These are phyloP conservation scores for Xerocomus potaroensis DNA, from an alignment of 768 basidiomycete genomes.

Conservation along the genomic window DNA sequence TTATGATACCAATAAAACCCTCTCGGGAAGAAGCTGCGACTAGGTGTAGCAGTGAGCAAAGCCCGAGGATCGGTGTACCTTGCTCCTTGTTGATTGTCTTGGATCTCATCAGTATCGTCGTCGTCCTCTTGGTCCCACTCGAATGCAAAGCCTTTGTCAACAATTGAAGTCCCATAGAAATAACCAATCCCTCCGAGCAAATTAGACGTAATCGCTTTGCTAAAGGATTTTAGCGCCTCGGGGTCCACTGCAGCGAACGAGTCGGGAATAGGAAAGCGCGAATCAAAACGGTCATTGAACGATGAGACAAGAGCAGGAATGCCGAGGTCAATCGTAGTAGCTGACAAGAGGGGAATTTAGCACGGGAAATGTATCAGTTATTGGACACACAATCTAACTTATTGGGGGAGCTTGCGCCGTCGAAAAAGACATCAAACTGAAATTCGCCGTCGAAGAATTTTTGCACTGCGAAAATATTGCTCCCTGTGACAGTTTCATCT, in stretches of 20 bases:
- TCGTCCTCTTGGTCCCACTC: constrained; percentile 84
- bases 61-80: constrained; percentile 68
- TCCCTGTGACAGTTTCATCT: constrained; percentile 64
- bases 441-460: constrained; percentile 82
- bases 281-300: constrained; percentile 64
- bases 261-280: constrained; percentile 63
- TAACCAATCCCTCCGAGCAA: constrained; percentile 92
- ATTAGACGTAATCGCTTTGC: constrained; percentile 86
- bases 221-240: constrained; percentile 61
- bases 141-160: constrained; percentile 79
- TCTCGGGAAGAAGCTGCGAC: constrained; percentile 94
- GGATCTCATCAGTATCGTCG: constrained; percentile 32
- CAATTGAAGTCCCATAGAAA: constrained; percentile 87
- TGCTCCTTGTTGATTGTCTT: constrained; percentile 46
- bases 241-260: constrained; percentile 47
- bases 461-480: constrained; percentile 85
- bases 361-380: not conserved
- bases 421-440: constrained; percentile 86
- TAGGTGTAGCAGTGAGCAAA: constrained; percentile 89
- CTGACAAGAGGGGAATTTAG: constrained; percentile 36
- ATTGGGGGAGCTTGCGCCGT: constrained; percentile 65
- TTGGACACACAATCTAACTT: constrained; percentile 56
- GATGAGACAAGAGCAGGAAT: constrained; percentile 59
- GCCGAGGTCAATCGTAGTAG: constrained; percentile 59
- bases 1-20: constrained; percentile 91